phyloP scores from a whole-genome alignment of 352 stramenopile species.

The Globisporangium recalcitrans region DNA sequence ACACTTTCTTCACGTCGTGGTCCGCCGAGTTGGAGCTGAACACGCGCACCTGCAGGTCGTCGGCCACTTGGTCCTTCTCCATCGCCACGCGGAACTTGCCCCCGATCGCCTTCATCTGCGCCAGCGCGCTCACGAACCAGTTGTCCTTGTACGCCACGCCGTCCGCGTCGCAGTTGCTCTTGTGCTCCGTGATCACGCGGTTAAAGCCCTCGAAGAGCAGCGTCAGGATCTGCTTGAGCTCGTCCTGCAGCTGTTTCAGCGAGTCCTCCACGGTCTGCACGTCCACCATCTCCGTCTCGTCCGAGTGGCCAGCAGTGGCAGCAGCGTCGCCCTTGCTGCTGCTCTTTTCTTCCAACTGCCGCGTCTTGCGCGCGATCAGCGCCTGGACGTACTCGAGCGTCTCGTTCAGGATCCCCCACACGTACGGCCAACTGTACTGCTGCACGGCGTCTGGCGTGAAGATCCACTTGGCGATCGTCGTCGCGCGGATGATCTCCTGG shows the following conservation, averaged over 20 bases:
- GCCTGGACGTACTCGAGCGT: slow-evolving; percentile 56
- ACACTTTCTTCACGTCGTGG: slow-evolving; percentile 69
- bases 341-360: slow-evolving; percentile 26
- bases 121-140: slow-evolving; percentile 69
- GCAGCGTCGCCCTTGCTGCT: neutral
- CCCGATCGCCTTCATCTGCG: slow-evolving; percentile 68
- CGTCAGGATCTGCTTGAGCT: slow-evolving; percentile 48
- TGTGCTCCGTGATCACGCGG: slow-evolving; percentile 69
- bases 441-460: slow-evolving; percentile 77
- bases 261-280: slow-evolving; percentile 36
- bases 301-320: neutral
- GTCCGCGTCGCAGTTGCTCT: slow-evolving; percentile 69
- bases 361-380: slow-evolving; percentile 29
- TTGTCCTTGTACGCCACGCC: slow-evolving; percentile 71
- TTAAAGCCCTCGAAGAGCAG: slow-evolving; percentile 67
- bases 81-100: slow-evolving; percentile 50
- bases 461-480: slow-evolving; percentile 76
- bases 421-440: slow-evolving; percentile 87
- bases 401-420: slow-evolving; percentile 78
- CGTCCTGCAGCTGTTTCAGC: slow-evolving; percentile 35
- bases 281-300: slow-evolving; percentile 52
- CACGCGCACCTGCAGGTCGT: slow-evolving; percentile 46
- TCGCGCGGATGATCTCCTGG: slow-evolving; percentile 51
- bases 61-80: slow-evolving; percentile 31
- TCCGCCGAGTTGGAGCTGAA: slow-evolving; percentile 54